Evolutionary conservation across 495 filamentous ascomycete species (phyloP), one percentile per base, ranked within the genome.

Genomic region (Podospora tetraspora): DNA sequence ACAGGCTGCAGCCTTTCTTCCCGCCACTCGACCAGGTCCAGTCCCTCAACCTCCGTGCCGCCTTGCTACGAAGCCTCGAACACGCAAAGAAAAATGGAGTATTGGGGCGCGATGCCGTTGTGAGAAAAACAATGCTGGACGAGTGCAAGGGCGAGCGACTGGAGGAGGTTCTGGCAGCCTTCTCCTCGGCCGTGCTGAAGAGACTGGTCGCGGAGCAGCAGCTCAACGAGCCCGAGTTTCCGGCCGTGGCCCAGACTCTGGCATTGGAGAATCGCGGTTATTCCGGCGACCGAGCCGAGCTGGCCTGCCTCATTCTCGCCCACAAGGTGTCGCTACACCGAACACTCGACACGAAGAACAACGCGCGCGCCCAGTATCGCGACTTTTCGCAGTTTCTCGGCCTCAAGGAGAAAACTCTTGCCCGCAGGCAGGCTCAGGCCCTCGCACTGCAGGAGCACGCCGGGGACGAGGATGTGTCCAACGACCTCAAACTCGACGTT

Each of bases 71-170:
- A 70, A 84, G 84, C 60, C 82, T 97, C 52, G 89, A 91, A 66
- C 89, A 93, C 32, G 81, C 91, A 62, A 96, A 96, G 84, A 96
- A 93, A 78, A 91, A 88, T 84, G 92, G 92, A 11, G 84, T 91
- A 1, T 80, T 96, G 22, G 90, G 91, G 11, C 85, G 89, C 62
- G 92, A 96, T 75, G 84, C 84, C 0, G 86, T 92, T 5, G 79
- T 96, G 56, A 87, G 93, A 57, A 96, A 94, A 79, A 92, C 90
- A 0, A 94, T 96, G 91, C 81, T 97, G 66, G 93, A 97, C 76
- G 92, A 97, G 69, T 97, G 93, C 80, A 91, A 89, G 70, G 92
- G 91, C 32, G 91, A 92, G 67, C 86, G 91, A 69, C 84, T 92
- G 65, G 90, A 92, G 74, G 92, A 97, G 77, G 77, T 94, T 1